These are phyloP conservation scores for Russula emetica DNA, from an alignment of 768 basidiomycete species.

Conservation along the genomic window DNA sequence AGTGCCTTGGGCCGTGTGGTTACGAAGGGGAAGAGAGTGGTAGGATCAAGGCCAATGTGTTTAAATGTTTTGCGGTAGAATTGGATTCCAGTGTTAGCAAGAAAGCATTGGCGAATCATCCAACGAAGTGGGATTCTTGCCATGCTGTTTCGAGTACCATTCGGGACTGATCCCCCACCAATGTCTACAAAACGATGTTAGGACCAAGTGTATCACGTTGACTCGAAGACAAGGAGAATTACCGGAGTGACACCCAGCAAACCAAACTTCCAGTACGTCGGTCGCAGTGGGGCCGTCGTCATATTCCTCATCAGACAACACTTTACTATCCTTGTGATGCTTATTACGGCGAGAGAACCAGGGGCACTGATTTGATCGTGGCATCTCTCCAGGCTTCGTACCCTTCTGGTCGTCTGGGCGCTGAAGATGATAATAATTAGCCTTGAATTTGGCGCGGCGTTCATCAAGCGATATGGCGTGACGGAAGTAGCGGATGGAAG, in stretches of 20 bases:
- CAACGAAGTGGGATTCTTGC: constrained; percentile 66
- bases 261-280: constrained; percentile 77
- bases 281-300: constrained; percentile 40
- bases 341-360: constrained; percentile 26
- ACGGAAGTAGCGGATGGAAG: constrained; percentile 55
- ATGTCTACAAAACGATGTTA: constrained; percentile 45
- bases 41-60: constrained; percentile 35
- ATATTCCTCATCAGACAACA: constrained; percentile 39
- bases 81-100: constrained; percentile 44
- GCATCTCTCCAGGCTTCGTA: constrained; percentile 50
- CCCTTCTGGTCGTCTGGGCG: constrained; percentile 42
- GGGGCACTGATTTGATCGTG: constrained; percentile 33
- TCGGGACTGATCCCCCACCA: constrained; percentile 64
- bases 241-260: constrained; percentile 72
- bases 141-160: constrained; percentile 54
- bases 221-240: background rate
- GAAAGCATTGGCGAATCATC: constrained; percentile 50
- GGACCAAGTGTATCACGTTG: background rate
- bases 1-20: constrained; percentile 27
- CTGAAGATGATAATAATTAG: constrained; percentile 29
- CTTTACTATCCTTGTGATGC: background rate
- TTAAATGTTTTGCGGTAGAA: constrained; percentile 34
- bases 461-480: constrained; percentile 71
- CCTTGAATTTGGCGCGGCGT: constrained; percentile 54
- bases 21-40: constrained; percentile 32